These are phyloP conservation scores for Pythium brassicae DNA, from an alignment of 352 stramenopile genomes.

Conservation along the genomic window DNA sequence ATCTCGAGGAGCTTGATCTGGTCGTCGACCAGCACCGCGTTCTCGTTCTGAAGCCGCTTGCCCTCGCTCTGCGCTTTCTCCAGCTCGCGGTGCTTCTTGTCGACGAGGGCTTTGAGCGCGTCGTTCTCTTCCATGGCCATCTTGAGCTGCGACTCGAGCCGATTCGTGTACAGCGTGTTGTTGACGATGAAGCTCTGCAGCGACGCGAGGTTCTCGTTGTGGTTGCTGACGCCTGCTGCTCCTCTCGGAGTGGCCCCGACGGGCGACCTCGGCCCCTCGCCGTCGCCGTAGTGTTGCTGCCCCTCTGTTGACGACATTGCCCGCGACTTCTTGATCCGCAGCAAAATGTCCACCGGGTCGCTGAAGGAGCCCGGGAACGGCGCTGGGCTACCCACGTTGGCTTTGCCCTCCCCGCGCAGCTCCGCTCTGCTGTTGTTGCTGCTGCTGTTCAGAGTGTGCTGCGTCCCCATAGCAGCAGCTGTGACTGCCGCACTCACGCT, in stretches of 20 bases:
- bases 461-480: neutral
- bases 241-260: constrained; percentile 13
- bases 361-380: constrained; percentile 59
- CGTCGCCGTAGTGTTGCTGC: constrained; percentile 8
- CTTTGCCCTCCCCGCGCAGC: constrained; percentile 7
- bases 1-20: constrained; percentile 82
- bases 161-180: constrained; percentile 70
- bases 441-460: neutral
- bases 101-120: constrained; percentile 36
- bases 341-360: constrained; percentile 69
- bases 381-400: constrained; percentile 8
- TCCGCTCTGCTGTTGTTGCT: neutral
- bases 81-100: constrained; percentile 51
- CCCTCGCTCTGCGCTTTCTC: constrained; percentile 43
- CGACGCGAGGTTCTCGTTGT: constrained; percentile 48
- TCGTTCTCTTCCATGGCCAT: constrained; percentile 64
- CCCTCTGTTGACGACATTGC: constrained; percentile 15
- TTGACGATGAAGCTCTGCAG: constrained; percentile 69
- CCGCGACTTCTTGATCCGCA: constrained; percentile 75
- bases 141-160: constrained; percentile 70
- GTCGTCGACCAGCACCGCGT: constrained; percentile 57
- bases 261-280: constrained; percentile 26
- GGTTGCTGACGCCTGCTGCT: constrained; percentile 15
- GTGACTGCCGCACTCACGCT: neutral
- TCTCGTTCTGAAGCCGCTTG: constrained; percentile 68